Base-by-base conservation (phyloP, 352 stramenopile genomes). In the Phytophthora pistaciae region DNA sequence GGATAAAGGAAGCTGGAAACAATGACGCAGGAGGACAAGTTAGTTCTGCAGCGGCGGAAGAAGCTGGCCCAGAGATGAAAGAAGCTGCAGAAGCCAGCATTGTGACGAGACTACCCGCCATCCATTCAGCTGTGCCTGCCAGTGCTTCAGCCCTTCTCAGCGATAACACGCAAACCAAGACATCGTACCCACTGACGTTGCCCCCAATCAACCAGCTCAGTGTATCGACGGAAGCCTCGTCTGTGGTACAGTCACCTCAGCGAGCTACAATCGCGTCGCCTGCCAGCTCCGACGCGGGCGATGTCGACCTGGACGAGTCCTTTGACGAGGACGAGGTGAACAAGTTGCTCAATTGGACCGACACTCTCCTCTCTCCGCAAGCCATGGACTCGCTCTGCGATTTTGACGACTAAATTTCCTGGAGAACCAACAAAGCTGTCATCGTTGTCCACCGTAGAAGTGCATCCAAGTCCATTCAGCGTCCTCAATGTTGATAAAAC, bases 261-360 rank as follows among this genome's bases (percentile, higher is more conserved):
- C 53, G 25, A 68, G 33, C n/a, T 48, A 5, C 60, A 18, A 25
- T 40, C 29, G 48, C 60, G 36, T 69, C 67, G 27, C 49, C 42
- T 68, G n/a, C 33, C 11, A 6, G 18, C 16, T 62, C 20, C 18
- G 38, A 53, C 16, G 44, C n/a, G 11, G 44, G 31, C 46, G 54
- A 64, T 33, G 60, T 68, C n/a, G 72, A 90, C 27, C 53, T 89
- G 7, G 87, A 96, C 3, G 84, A 90, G 29, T 94, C 85, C 13
- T 60, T 96, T 10, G 83, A 94, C 44, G 85, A 94, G 78, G 85
- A 93, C 18, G 86, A 86, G 60, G 74, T 94, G 14, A 94, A 94
- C 57, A 80, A 88, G 23, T 74, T 96, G 21, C 77, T 96, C 6
- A 83, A 91, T 58, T 94, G 87, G 87, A 96, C 89, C 6, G 86